Evolutionary conservation across 768 basidiomycete genomes (phyloP).

Genomic region (Leccinum fibrillosum): DNA sequence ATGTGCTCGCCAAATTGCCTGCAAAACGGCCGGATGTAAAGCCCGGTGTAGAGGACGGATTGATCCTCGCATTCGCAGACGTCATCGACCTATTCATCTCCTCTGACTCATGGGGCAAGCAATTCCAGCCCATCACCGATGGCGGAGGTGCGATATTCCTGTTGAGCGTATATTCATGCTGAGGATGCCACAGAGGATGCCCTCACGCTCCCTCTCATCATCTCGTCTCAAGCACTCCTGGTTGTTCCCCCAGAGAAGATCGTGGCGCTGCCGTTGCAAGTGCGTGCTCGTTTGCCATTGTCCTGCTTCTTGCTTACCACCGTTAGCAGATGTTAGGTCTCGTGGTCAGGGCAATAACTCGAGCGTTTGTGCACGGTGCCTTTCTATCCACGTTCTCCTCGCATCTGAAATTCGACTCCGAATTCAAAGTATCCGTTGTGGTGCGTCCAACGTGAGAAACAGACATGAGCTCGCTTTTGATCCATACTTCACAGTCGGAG

Average conservation of each 20-base stretch:
- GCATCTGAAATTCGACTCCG: constrained; percentile 24
- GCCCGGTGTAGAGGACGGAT: constrained; percentile 56
- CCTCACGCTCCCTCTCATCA: constrained; percentile 43
- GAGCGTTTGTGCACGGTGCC: constrained; percentile 53
- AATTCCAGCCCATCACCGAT: constrained; percentile 57
- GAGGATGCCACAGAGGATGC: constrained; percentile 37
- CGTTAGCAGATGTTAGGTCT: constrained; percentile 29
- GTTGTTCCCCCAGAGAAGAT: constrained; percentile 53
- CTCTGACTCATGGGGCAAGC: constrained; percentile 57
- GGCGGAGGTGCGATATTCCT: constrained; percentile 34
- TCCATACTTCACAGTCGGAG: constrained; percentile 20
- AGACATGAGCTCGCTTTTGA: background rate
- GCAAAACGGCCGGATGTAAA: constrained; percentile 32
- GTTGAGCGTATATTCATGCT: constrained; percentile 1
- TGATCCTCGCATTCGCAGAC: constrained; percentile 69
- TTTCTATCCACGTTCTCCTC: constrained; percentile 49
- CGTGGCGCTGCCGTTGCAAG: constrained; percentile 56
- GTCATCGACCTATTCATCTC: constrained; percentile 58
- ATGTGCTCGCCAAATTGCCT: constrained; percentile 36
- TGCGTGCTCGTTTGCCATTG: constrained; percentile 31
- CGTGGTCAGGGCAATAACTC: constrained; percentile 45
- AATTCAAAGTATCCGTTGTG: constrained; percentile 19
- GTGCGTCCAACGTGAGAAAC: constrained; percentile 3
- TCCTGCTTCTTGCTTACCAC: constrained; percentile 7
- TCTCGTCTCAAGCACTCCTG: constrained; percentile 60